Evolutionary conservation across 2,329 filamentous ascomycete genomes (phyloP), one percentile per base, ranked within the genome.

Genomic region (Paradendryphiella salina): DNA sequence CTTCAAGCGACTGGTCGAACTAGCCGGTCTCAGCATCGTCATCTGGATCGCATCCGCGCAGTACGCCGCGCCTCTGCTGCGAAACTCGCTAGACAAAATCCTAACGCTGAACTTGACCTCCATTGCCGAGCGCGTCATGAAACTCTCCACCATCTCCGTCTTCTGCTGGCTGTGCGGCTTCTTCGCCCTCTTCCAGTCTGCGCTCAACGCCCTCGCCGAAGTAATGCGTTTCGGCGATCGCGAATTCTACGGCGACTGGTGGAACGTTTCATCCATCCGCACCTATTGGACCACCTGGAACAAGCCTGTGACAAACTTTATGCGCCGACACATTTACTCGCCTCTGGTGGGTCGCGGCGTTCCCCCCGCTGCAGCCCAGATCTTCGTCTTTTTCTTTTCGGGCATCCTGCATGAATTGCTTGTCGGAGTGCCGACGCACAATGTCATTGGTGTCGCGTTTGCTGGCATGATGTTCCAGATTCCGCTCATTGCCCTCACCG

Each of bases 131-230:
- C 85, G 94, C 13, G 79, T 96, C 18, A 86, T 99, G 80, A 99
- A 99, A 75, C 82, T 99, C 17, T 95, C 89, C 7, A 97, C 94
- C 14, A 96, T 99, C 56, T 95, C 89, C 14, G 82, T 97, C 23
- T 87, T 96, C 57, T 96, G 96, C 71, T 99, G 94, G 94, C 86
- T 99, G 0, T 92, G 92, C 1, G 93, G 94, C 5, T 99, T 99
- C 80, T 97, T 96, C 66, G 94, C 93, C 2, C 76, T 97, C 11
- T 99, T 99, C 77, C 94, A 99, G 69, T 93, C 89, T 1, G 86
- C 89, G 54, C 78, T 99, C 41, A 99, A 99, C 67, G 90, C 90
- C 0, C 78, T 97, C 15, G 93, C 93, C 3, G 94, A 99, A 73
- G 78, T 97, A 10, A 88, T 90, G 78, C 82, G 83, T 35, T 99